Evolutionary conservation across 768 basidiomycete genomes (phyloP).

Genomic region (Russula ochroleuca): DNA sequence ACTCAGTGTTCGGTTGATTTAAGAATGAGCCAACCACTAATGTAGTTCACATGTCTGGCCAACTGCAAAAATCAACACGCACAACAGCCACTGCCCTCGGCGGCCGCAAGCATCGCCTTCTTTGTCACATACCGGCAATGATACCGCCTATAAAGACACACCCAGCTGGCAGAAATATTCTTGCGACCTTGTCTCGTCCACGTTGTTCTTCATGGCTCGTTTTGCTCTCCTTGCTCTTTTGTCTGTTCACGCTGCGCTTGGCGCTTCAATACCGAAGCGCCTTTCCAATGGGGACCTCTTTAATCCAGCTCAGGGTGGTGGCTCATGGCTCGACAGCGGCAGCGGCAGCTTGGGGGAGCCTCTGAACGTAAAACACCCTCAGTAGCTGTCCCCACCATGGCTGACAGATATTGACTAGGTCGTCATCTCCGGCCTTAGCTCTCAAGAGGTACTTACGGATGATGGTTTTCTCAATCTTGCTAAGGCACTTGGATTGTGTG

Average conservation of each 20-base stretch:
- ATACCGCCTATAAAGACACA: background rate
- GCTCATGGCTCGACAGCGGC: conserved; percentile 43
- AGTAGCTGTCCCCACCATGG: background rate
- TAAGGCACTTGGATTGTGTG: conserved; percentile 59
- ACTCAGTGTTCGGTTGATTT: background rate
- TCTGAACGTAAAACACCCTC: conserved; percentile 38
- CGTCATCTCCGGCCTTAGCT: conserved; percentile 63
- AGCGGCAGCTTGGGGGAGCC: conserved; percentile 41
- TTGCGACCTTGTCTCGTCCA: background rate
- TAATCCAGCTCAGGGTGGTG: conserved; percentile 37
- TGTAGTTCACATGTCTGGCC: background rate
- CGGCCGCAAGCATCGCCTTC: background rate
- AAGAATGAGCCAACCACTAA: background rate
- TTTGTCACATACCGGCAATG: background rate
- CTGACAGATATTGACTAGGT: conserved; percentile 36
- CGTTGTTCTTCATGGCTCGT: conserved; percentile 8
- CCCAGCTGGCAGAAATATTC: background rate
- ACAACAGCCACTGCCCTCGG: background rate
- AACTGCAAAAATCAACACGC: background rate
- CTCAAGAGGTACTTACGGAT: conserved; percentile 51
- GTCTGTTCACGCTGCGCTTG: conserved; percentile 15
- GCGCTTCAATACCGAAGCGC: background rate
- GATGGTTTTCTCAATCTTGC: conserved; percentile 57
- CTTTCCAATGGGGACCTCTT: conserved; percentile 33
- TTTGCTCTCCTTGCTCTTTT: conserved; percentile 22